Base-by-base conservation (phyloP, 2,329 filamentous ascomycete species). In the Drechmeria coniospora region DNA sequence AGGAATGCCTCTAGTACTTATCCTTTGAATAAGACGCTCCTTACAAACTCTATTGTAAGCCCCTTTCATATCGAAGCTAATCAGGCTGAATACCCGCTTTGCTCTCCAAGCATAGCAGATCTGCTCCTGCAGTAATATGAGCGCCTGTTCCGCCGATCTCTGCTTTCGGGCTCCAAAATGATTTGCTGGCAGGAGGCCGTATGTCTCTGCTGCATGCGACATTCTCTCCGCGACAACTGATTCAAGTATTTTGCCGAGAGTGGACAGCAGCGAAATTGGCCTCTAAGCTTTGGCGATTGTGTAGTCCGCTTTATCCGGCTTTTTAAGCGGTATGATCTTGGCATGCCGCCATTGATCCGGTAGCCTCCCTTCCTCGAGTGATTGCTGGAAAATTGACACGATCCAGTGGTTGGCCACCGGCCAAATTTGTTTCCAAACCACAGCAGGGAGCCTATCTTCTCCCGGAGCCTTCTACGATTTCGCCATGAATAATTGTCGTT, bases 21-120 rank as follows among this genome's bases (percentile, higher is more conserved):
- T n/a, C n/a, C n/a, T n/a, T 2, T 36, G 29, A 4, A 45, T 34
- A 40, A 42, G 31, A 36, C 46, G 30, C 25, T 51, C 42, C 31
- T 51, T 52, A 15, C 35, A 51, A 10, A 58, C 49, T 11, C 54
- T 40, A 26, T 58, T 57, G 31, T 53, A 57, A 28, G 49, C 53
- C 12, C 52, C 50, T 34, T 57, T 56, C 3, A 57, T 39, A 36
- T 57, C 47, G 27, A 57, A 57, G 29, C 43, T 50, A 25, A 53
- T 36, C 8, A 55, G 37, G 26, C 45, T 51, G 5, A 20, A 10
- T 20, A 20, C 10, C 7, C 18, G 18, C 18, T 10, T 6, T 7
- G 6, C 10, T 10, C 18, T 20, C 22, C 22, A 29, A 3, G 27
- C 27, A 2, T 5, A 13, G 10, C 24, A 29, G 21, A 29, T 20